Evolutionary conservation across 2,329 filamentous ascomycete genomes (phyloP), one percentile per base, ranked within the genome.

Genomic region (Talaromyces sp.): DNA sequence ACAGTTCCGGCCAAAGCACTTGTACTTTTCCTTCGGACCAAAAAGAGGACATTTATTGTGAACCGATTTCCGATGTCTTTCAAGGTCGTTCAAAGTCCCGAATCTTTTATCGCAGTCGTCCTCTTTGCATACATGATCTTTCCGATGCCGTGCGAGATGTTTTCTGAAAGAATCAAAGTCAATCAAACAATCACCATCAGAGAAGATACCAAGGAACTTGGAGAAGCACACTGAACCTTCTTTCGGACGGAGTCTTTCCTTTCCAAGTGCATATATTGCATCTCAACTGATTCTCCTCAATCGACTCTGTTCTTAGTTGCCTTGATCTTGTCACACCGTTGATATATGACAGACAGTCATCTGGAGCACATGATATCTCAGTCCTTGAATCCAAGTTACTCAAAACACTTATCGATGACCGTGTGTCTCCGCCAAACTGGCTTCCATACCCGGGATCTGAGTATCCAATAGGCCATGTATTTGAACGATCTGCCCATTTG

Each of bases 21-120:
- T 80, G 63, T 81, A 89, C 39, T 77, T 77, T 60, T 80, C 80
- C 45, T 75, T 77, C 0, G 74, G 75, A 8, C 79, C 78, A 1
- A 76, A 74, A 25, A 66, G 69, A 59, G 72, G 75, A 39, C 65
- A 74, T 53, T 80, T 75, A 22, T 73, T 76, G 69, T 96, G 91
- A 5, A 89, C 85, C 60, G 85, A 88, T 67, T 84, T 85, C 64
- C 82, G 84, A 69, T 96, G 92, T 54, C 92, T 81, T n/a, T 87
- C 82, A 11, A 93, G 82, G 65, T 96, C 92, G 69, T 95, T 96
- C 17, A 77, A 72, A 0, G 90, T 95, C 17, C 87, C 86, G 66
- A 96, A 96, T 0, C 89, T 90, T 61, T 83, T 78, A 5, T 70
- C 75, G 69, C 91, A 95, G 4, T 75, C 75, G 0, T 69, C 62